phyloP scores from a whole-genome alignment of 371 early-diverging fungal genomes.

The Mucor lusitanicus region DNA sequence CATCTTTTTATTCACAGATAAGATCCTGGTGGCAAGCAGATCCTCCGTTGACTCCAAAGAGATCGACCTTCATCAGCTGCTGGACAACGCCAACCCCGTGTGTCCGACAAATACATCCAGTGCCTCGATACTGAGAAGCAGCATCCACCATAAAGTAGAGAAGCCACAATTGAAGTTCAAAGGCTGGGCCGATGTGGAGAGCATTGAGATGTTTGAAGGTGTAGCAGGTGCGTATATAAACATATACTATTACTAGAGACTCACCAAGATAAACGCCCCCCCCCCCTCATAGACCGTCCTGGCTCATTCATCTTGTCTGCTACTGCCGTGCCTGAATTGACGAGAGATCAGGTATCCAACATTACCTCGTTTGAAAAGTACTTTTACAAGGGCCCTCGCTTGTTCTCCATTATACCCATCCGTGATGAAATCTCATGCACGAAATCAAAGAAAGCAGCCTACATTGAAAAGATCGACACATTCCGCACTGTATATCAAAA shows the following conservation, averaged over 20 bases:
- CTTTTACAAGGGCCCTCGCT: slow-evolving; percentile 36
- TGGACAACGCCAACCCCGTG: background rate
- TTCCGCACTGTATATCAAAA: slow-evolving; percentile 26
- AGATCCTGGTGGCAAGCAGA: slow-evolving; percentile 43
- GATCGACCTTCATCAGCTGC: slow-evolving; percentile 13
- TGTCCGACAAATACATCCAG: background rate
- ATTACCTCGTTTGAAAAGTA: slow-evolving; percentile 36
- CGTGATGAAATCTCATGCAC: background rate
- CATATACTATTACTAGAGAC: background rate
- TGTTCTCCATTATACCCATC: slow-evolving; percentile 26
- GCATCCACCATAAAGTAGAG: background rate
- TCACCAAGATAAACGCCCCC: background rate
- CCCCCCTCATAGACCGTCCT: slow-evolving; percentile 22
- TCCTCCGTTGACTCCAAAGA: slow-evolving; percentile 35
- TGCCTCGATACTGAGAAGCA: background rate
- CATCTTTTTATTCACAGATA: slow-evolving; percentile 47
- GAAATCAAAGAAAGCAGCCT: slow-evolving; percentile 2
- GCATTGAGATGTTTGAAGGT: slow-evolving; percentile 46
- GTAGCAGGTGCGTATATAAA: slow-evolving; percentile 22
- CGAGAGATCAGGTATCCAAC: slow-evolving; percentile 15
- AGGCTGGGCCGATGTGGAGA: slow-evolving; percentile 53
- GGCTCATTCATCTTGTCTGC: slow-evolving; percentile 39
- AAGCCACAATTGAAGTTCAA: slow-evolving; percentile 36
- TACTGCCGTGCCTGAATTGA: slow-evolving; percentile 5
- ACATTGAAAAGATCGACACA: slow-evolving; percentile 3